These are phyloP conservation scores for Exserohilum rostratum DNA, from an alignment of 2,329 filamentous ascomycete genomes.

Conservation along the genomic window DNA sequence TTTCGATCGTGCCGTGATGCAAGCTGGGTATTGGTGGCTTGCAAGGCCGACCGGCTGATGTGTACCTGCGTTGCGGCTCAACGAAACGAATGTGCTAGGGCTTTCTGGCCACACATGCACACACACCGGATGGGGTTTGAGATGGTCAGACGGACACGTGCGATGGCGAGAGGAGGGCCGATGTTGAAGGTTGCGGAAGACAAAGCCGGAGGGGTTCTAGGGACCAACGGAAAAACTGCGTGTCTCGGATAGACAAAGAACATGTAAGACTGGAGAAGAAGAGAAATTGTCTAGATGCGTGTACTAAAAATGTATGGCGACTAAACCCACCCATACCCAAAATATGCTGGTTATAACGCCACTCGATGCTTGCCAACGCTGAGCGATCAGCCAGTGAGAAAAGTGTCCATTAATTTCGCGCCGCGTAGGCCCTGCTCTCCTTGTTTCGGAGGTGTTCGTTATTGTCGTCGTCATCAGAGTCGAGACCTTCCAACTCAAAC, in stretches of 20 bases:
- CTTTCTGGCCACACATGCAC: conserved; percentile 8
- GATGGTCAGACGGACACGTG: conserved; percentile 4
- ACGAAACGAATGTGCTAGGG: conserved; percentile 13
- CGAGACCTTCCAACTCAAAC: conserved; percentile 89
- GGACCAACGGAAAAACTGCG: neutral
- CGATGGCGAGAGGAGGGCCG: neutral
- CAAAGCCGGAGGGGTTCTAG: neutral
- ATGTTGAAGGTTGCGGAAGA: neutral
- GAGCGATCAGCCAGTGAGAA: neutral
- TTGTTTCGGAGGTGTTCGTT: conserved; percentile 30
- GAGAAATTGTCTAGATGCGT: neutral
- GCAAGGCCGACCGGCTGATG: neutral
- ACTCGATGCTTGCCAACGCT: neutral
- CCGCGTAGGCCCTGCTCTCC: conserved; percentile 26
- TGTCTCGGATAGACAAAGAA: neutral
- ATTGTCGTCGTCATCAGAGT: conserved; percentile 81
- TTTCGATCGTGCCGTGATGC: conserved; percentile 17
- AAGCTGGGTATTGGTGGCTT: conserved; percentile 21
- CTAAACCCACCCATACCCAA: neutral
- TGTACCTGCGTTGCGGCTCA: conserved; percentile 16
- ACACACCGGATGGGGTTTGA: neutral
- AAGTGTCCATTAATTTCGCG: conserved; percentile 15
- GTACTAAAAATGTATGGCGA: neutral
- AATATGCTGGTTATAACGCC: neutral
- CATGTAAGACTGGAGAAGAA: neutral